These are phyloP conservation scores for Nemophila menziesii DNA, from an alignment of 257 asterid species.

Conservation along the genomic window DNA sequence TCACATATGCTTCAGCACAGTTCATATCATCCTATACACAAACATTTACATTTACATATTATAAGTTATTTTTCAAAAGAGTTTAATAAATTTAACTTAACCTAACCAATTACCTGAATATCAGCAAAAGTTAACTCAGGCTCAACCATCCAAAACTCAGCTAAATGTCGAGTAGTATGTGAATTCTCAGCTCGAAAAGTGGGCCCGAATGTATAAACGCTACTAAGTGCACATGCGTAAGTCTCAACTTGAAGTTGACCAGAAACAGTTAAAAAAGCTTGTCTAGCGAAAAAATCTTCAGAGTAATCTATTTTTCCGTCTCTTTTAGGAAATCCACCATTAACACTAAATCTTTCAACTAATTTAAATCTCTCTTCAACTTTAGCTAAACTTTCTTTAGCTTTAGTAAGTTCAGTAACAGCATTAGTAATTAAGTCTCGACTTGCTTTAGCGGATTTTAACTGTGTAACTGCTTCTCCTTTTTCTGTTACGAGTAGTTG, in stretches of 20 bases:
- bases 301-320: constrained; percentile 82
- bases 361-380: constrained; percentile 45
- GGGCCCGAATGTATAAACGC: constrained; percentile 93
- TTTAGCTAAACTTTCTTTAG: constrained; percentile 51
- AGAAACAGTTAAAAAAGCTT: constrained; percentile 91
- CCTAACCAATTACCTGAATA: constrained; percentile 36
- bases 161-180: constrained; percentile 83
- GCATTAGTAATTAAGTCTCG: constrained; percentile 44
- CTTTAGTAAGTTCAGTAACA: constrained; percentile 58
- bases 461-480: constrained; percentile 58
- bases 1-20: constrained; percentile 96
- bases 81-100: too few species aligned
- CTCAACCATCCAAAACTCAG: constrained; percentile 99
- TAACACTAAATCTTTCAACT: constrained; percentile 47
- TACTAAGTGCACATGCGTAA: constrained; percentile 81
- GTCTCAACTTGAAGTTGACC: constrained; percentile 98
- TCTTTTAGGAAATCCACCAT: constrained; percentile 62
- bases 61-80: not conserved
- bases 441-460: constrained; percentile 62
- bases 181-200: constrained; percentile 94
- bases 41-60: too few species aligned
- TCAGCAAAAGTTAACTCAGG: constrained; percentile 94
- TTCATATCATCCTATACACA: constrained; percentile 90
- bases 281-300: constrained; percentile 77
- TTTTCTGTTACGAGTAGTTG: constrained; percentile 53